Base-by-base conservation (phyloP, 257 asterid genomes). In the Schizonepeta tenuifolia region DNA sequence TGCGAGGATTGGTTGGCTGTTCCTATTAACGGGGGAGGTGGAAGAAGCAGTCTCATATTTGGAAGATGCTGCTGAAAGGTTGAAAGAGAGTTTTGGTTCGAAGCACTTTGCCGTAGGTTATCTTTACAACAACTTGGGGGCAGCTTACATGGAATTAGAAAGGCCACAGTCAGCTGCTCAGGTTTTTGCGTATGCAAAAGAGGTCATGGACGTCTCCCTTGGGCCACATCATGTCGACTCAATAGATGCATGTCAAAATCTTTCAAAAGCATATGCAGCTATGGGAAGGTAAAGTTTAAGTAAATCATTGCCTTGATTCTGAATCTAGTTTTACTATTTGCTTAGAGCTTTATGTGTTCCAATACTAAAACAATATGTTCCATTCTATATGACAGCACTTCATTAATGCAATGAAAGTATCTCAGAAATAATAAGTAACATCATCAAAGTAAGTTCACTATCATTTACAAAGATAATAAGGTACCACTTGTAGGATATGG, bases 141-240 rank as follows among this genome's bases (percentile, higher is more conserved):
- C 96, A 51, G 97, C 96, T 49, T 91, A 91, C 80, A 61, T 94
- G 89, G 97, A 91, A 78, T 73, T 91, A 66, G 93, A 86, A 76
- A 86, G 98, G 71, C 95, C 95, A 26, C 96, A 94, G 55, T 90
- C 99, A 31, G 98, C 98, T 70, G 99, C 97, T 5, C 95, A 88
- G 84, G 92, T 84, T 47, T 94, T 94, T 79, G 96, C 98, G 10
- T 81, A 78, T 78, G 97, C 97, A 22, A 94, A 86, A 76, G 98
- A 94, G 76, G 85, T 91, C 77, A 84, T 94, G 96, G 97, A 94
- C 69, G 93, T 89, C 33, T 82, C 98, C 13, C 90, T 91, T 69
- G 99, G 97, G 54, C 99, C 97, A 53, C 91, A 89, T 79, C 98
- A 93, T 51, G 82, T 77, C 7, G 98, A 94, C 70, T 75, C 97